Evolutionary conservation across 108 stramenopile species (phyloP), one percentile per base, ranked within the genome.

Genomic region (Fistulifera pelliculosa): DNA sequence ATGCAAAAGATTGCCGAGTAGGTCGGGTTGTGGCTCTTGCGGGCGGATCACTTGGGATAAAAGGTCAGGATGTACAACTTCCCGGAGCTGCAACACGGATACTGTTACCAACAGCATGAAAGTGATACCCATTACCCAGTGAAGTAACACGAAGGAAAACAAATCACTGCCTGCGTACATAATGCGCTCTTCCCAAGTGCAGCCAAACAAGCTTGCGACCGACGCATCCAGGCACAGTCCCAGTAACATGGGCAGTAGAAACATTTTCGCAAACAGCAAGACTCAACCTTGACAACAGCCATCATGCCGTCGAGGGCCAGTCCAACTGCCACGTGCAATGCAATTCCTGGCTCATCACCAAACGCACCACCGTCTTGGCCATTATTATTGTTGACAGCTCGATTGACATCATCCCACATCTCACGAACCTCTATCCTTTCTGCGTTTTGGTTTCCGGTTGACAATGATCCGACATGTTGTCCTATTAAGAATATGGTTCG

Each of bases 61-160:
- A 23, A 94, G 44, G 48, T 87, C 93, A 38, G 97, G 96, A 65
- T 98, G 97, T 13, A 77, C 62, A 21, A 96, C 96, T 61, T 96
- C 95, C 22, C 95, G 71, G 16, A 98, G 74, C 60, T 95, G 90
- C 27, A 93, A 58, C 23, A 96, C 81, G 11, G 88, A 91, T 13
- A 96, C 93, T 8, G 97, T 98, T 22, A 96, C 91, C 6, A 91
- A 69, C 18, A 98, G 73, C 97, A 98, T 98, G 62, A 96, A 98
- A 12, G 95, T 91, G 52, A 98, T 98, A 26, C 97, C 97, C 50
- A 75, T 56, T 2, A 95, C 91, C 96, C 94, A 91, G 55, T 87
- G 87, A 6, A 91, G 62, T 18, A 88, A 61, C 13, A 75, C 44
- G 26, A 81, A 77, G n/a, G 81, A 83, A 49, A 86, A 82, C 2